Base-by-base conservation (phyloP, 495 filamentous ascomycete species). In the Geopyxis carbonaria region DNA sequence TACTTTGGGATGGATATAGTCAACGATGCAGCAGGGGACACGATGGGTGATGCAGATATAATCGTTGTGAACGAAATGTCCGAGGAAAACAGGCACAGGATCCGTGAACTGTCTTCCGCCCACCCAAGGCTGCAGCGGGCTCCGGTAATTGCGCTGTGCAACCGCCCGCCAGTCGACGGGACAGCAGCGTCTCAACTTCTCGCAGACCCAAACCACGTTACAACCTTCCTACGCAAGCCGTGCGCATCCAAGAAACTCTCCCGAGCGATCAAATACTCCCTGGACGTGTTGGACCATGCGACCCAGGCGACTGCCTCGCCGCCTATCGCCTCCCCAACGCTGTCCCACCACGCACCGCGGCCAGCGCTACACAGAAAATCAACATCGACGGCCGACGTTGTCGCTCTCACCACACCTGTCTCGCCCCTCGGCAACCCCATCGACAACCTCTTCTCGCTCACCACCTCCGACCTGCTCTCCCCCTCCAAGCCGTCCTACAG, bases 191-290 rank as follows among this genome's bases (percentile, higher is more conserved):
- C 22, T 28, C 36, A 14, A n/a, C n/a, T n/a, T n/a, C n/a, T n/a
- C n/a, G n/a, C n/a, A n/a, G n/a, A n/a, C n/a, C n/a, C n/a, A n/a
- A n/a, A n/a, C n/a, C n/a, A n/a, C n/a, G n/a, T n/a, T n/a, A n/a
- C n/a, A n/a, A 39, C 36, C 22, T 39, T 68, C 22, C 57, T 70
- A 14, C 62, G 64, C 18, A 67, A 63, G 24, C 70, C 70, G 4
- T 71, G 65, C 42, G 76, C 74, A 0, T 75, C 75, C 11, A 66
- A 76, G 43, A 80, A 79, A 46, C 48, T 78, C 22, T 73, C 71
- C 6, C 73, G 70, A 57, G 66, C 57, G 44, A 64, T 61, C 6
- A 42, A 50, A 23, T 39, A 47, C 18, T 61, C 59, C 44, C 43
- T 62, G 22, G 48, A 63, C 34, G 28, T 49, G 30, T 25, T 53